Evolutionary conservation across 768 basidiomycete species (phyloP).

Genomic region (Hypholoma sublateritium): DNA sequence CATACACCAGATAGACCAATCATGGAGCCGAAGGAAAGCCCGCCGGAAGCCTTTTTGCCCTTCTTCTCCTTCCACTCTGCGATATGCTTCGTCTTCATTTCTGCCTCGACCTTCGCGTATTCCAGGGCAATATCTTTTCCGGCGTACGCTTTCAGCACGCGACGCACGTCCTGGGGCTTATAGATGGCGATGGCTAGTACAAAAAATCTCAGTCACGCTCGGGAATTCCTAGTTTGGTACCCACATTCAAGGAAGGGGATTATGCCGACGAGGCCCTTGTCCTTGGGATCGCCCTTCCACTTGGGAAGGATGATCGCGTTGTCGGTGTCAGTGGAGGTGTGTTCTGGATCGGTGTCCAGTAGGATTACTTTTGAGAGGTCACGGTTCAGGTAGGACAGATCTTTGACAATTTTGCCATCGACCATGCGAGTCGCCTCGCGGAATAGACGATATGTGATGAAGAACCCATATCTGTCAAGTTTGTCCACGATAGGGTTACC

Average conservation of each 20-base stretch:
- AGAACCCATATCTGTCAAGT: constrained; percentile 91
- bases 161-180: constrained; percentile 83
- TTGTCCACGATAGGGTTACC: constrained; percentile 88
- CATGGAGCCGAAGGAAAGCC: constrained; percentile 35
- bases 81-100: constrained; percentile 72
- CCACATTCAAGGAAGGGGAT: constrained; percentile 95
- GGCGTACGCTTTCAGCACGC: constrained; percentile 78
- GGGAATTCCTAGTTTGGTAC: constrained; percentile 12
- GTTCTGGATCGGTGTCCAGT: constrained; percentile 83
- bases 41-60: constrained; percentile 29
- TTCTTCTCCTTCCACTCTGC: constrained; percentile 74
- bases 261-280: constrained; percentile 79
- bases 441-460: constrained; percentile 87
- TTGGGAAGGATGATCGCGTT: constrained; percentile 82
- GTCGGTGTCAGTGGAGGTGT: constrained; percentile 78
- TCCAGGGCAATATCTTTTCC: constrained; percentile 89
- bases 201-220: not conserved
- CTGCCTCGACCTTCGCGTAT: constrained; percentile 86
- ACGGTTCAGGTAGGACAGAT: constrained; percentile 92
- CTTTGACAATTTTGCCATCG: constrained; percentile 88
- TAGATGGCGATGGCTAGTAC: constrained; percentile 86
- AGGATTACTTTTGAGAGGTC: constrained; percentile 87
- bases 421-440: constrained; percentile 86
- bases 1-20: constrained; percentile 36
- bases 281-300: constrained; percentile 80